Percentiles rank a stretch among this genome's conserved stretches.
These are phyloP conservation scores for Microbotryomycetes sp. DNA, from an alignment of 1,284 basidiomycete species.

Conservation along the genomic window DNA sequence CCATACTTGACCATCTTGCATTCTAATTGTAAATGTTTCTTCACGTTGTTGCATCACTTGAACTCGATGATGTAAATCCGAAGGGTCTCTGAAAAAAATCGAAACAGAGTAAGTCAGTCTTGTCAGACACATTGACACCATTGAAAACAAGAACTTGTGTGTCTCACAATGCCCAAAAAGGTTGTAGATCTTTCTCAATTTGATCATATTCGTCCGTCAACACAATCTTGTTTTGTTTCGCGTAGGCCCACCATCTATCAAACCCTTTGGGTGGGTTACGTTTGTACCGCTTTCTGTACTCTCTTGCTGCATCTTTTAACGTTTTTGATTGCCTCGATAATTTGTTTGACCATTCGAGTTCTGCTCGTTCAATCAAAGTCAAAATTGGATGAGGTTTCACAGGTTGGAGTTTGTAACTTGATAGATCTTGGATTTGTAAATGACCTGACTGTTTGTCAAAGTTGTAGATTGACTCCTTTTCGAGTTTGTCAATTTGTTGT, in stretches of 20 bases:
- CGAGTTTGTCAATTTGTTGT: slow-evolving; percentile 10
- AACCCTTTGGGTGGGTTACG: slow-evolving; percentile 44
- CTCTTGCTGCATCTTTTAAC: slow-evolving; percentile 46
- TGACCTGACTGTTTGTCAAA: slow-evolving; percentile 31
- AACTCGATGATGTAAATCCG: slow-evolving; percentile 29
- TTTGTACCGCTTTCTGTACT: slow-evolving; percentile 46
- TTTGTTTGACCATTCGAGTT: slow-evolving; percentile 46
- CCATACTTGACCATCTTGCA: slow-evolving; percentile 21
- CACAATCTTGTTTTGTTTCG: slow-evolving; percentile 24
- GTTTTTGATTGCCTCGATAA: slow-evolving; percentile 46
- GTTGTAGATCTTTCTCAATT: slow-evolving; percentile 22
- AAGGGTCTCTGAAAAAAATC: slow-evolving; percentile 19
- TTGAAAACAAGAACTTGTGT: not conserved
- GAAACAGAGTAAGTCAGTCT: not conserved
- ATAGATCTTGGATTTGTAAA: slow-evolving; percentile 28
- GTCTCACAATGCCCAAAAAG: slow-evolving; percentile 28
- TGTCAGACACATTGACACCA: not conserved
- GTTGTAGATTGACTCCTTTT: slow-evolving; percentile 4
- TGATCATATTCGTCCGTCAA: slow-evolving; percentile 34
- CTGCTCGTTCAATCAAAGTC: slow-evolving; percentile 45
- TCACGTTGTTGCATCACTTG: slow-evolving; percentile 35
- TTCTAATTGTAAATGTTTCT: slow-evolving; percentile 37
- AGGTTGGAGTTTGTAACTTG: slow-evolving; percentile 8
- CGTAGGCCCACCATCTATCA: slow-evolving; percentile 33
- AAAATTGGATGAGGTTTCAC: slow-evolving; percentile 39